phyloP scores from a whole-genome alignment of 2,329 filamentous ascomycete species.

The Leptographium wingfieldii region DNA sequence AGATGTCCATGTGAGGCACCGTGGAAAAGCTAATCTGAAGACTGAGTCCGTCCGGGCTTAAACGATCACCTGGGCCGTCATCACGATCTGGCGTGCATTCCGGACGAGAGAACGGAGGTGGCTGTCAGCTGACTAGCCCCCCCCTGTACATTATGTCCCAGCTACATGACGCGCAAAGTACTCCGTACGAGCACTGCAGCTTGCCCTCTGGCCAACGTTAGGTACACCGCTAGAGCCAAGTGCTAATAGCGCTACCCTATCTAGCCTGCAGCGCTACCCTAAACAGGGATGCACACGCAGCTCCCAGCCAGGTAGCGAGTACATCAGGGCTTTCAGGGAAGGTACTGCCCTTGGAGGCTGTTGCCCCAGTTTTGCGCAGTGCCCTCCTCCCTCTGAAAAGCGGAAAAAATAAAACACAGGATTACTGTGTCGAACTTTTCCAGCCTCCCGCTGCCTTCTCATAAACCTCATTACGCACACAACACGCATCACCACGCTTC shows the following conservation, averaged over 20 bases:
- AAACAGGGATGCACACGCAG: neutral
- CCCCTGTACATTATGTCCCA: neutral
- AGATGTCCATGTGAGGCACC: no score
- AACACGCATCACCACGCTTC: slow-evolving; percentile 6
- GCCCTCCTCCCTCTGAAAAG: slow-evolving; percentile 1
- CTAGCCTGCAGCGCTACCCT: neutral
- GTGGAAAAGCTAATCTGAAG: no score
- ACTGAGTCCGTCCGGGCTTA: no score
- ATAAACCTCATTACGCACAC: slow-evolving; percentile 3
- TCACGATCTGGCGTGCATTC: no score
- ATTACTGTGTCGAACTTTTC: slow-evolving; percentile 6
- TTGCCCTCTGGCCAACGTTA: neutral
- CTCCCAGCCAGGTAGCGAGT: neutral
- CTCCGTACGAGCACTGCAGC: no score
- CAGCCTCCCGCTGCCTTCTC: slow-evolving; percentile 9
- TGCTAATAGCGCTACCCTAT: neutral
- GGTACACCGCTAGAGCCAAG: neutral
- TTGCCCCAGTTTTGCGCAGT: neutral
- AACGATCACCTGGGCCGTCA: neutral
- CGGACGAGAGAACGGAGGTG: no score
- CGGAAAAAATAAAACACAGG: slow-evolving; percentile 3
- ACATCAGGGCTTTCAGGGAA: neutral
- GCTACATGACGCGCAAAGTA: neutral
- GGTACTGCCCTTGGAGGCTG: neutral
- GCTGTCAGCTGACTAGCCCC: neutral